Conservation (phyloP, 2,329 filamentous ascomycete genomes). For the Stromatinia cepivora region DNA sequence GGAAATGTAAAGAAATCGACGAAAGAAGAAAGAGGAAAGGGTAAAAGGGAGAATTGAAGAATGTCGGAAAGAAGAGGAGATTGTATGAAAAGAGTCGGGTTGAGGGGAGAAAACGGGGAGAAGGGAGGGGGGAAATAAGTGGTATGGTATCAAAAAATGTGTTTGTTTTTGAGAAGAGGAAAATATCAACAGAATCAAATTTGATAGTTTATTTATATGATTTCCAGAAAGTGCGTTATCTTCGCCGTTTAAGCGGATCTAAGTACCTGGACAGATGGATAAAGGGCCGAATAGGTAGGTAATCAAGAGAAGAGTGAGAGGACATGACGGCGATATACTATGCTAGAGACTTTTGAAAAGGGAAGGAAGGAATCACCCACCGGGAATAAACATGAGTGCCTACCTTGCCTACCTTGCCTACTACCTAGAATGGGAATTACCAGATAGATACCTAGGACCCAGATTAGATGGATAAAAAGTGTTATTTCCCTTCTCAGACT, state of each 20-base stretch:
- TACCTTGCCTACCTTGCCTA: background rate
- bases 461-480: no score
- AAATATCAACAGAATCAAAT: slow-evolving; percentile 2
- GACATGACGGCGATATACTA: background rate
- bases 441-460: background rate
- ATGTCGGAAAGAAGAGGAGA: background rate
- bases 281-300: slow-evolving; percentile 1
- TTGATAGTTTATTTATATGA: background rate
- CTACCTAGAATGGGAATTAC: background rate
- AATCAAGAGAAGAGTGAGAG: background rate
- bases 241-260: background rate
- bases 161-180: slow-evolving; percentile 11
- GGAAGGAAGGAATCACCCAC: background rate
- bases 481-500: no score
- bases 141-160: slow-evolving; percentile 6
- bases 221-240: background rate
- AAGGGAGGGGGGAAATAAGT: background rate
- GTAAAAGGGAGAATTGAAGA: background rate
- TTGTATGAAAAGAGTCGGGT: background rate
- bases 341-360: background rate
- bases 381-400: background rate
- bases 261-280: slow-evolving; percentile 1
- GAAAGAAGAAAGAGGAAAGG: background rate
- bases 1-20: slow-evolving; percentile 1
- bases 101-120: background rate